Evolutionary conservation across 768 basidiomycete species (phyloP), one percentile per base, ranked within the genome.

Genomic region (Asterophora lycoperdoides): DNA sequence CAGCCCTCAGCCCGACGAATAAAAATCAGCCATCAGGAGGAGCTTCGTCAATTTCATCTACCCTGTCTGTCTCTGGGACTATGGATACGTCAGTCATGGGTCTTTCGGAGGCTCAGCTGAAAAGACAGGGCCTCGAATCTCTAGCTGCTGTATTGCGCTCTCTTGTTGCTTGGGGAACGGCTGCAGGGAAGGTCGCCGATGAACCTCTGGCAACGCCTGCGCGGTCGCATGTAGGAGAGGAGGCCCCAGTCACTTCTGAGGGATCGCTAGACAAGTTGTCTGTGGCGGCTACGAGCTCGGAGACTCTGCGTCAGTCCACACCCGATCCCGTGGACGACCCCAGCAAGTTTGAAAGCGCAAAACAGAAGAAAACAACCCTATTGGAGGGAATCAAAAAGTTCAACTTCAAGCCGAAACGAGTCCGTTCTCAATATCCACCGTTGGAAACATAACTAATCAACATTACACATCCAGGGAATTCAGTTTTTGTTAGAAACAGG

Each of bases 391-490:
- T 98, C 67, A 93, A 88, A 67, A 93, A 92, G 68, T 99, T 99
- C 69, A 97, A 98, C 64, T 93, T 86, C 75, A 98, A 96, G 69
- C 94, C 95, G n/a, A 98, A 97, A 69, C 80, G 84, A 57, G 93
- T 94, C 60, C 39, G 84, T 63, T 20, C 15, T 29, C 32, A 26
- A 30, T 15, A 8, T 28, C 8, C 14, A 9, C 6, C 17, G 51
- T 46, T 29, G 37, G 35, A 36, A 19, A 45, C 20, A 29, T 2
- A 4, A 40, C 46, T 55, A 26, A 47, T 53, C 20, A 44, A 7
- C 18, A 2, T 18, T 44, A 19, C 35, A 32, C 49, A 23, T 6
- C 17, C 48, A 95, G 93, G 96, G 96, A 13, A 76, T 98, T 43
- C 76, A 87, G 71, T 97, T 91, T 64, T 75, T 98, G 52, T 65